Base-by-base conservation (phyloP, 2,329 filamentous ascomycete genomes). In the Onygenales sp. region DNA sequence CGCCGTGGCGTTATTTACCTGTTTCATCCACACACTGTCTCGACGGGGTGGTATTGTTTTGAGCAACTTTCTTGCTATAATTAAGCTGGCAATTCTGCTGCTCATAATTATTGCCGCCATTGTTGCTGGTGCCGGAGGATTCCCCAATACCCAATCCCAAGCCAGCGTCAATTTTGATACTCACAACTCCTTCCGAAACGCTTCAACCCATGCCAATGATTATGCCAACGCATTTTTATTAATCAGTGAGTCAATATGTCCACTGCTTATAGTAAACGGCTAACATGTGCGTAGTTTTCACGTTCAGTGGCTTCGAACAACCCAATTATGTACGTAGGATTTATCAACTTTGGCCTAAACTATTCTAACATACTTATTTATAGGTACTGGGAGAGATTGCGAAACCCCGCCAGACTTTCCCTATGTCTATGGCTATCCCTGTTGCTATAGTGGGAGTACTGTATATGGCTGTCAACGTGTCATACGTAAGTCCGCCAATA, bases 31-130 rank as follows among this genome's bases (percentile, higher is more conserved):
- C 54, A 70, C 64, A 2, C 61, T 67, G 32, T 79, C 75, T 43
- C 67, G 78, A 31, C 66, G 71, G 6, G 76, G 75, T 2, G 78
- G 78, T 2, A 78, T 81, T 43, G 60, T 67, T 21, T 59, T 80
- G 27, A 78, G 77, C 60, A 80, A 80, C 56, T 27, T 70, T n/a
- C 65, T 81, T 34, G 77, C 77, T 3, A 62, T 73, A 2, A 58
- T 77, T 54, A 81, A 81, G 57, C 62, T 79, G 2, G 58, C 66
- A 45, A 71, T 79, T 1, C 68, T 81, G 2, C 52, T 79, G 1
- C 63, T 73, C 8, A 75, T 81, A 47, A 65, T 74, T 39, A 54
- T 62, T 7, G 61, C 70, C 17, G 73, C 70, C 8, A 39, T 49
- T 42, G 60, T 59, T 32, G 60, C 59, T n/a, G 59, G 57, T 32